Base-by-base conservation (phyloP, 1,284 basidiomycete genomes). In the Mycosarcoma maydis region DNA sequence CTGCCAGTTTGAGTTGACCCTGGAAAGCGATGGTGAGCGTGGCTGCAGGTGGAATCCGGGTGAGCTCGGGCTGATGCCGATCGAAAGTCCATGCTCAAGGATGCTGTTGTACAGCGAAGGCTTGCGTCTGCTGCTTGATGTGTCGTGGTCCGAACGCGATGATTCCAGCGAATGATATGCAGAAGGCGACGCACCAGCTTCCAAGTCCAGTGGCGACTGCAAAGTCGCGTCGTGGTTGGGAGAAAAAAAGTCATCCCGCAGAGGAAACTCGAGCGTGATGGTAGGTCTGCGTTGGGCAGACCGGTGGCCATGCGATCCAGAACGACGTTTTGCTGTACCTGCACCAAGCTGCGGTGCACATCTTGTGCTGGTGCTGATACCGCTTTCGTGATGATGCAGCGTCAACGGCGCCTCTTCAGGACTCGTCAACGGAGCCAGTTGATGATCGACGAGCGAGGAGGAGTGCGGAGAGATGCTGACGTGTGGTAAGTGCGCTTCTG, bases 21-120 rank as follows among this genome's bases (percentile, higher is more conserved):
- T 29, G 9, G 50, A 54, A 13, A 56, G 22, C n/a, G 54, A 58
- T 1, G 65, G 65, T 20, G 58, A 61, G 29, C 69, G 64, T 13
- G 72, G 59, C 42, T 72, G 62, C 23, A 80, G 61, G 33, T 79
- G 69, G 64, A 81, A 81, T 1, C 79, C 79, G 2, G 79, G 79
- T 26, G 76, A 78, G 45, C 70, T 72, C 1, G 78, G 76, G n/a
- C 72, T 72, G 30, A 81, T 57, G 11, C 79, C 79, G 20, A 81
- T 76, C 26, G 68, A 73, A 6, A 81, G 54, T 5, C 79, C 79
- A 23, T 78, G 75, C 40, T 77, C 72, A 11, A 80, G 53, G 27
- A 81, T 57, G 3, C 73, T 65, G 19, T 64, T 54, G 61, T 75
- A 75, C 36, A 73, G 32, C 38, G 55, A 62, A 4, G 49, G 37